Evolutionary conservation across 2,329 filamentous ascomycete species (phyloP).

Genomic region (Remersonia thermophila): DNA sequence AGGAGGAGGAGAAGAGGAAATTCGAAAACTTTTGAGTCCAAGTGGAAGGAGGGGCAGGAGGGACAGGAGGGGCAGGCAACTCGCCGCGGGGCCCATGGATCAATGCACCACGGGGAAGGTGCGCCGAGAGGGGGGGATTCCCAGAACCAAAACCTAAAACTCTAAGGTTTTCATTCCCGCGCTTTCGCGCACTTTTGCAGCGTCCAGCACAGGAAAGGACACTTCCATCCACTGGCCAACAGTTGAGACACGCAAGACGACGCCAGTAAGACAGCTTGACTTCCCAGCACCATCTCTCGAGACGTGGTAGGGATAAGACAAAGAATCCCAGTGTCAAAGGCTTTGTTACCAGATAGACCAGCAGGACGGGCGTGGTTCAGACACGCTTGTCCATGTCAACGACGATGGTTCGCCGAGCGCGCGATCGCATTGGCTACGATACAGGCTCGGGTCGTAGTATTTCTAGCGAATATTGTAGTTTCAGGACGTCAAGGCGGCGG

Average conservation of each 20-base stretch:
- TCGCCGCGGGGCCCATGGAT: too few species aligned
- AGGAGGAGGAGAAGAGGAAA: not conserved
- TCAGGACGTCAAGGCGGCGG: too few species aligned
- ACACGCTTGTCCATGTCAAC: constrained; percentile 1
- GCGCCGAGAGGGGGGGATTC: too few species aligned
- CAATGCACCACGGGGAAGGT: too few species aligned
- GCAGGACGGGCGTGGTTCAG: constrained; percentile 1
- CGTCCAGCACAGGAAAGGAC: constrained; percentile 1
- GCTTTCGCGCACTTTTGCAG: not conserved
- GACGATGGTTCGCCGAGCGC: not conserved
- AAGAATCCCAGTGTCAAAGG: constrained; percentile 4
- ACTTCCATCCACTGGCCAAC: constrained; percentile 3
- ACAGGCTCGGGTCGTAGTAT: not conserved
- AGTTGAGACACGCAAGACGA: not conserved
- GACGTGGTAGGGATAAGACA: not conserved
- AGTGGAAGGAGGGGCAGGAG: not conserved
- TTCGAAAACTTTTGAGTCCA: not conserved
- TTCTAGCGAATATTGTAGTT: too few species aligned
- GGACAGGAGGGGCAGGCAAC: too few species aligned
- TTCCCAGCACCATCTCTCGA: constrained; percentile 2
- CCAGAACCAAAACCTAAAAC: too few species aligned
- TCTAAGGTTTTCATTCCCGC: too few species aligned
- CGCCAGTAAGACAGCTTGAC: not conserved
- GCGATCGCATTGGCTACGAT: not conserved
- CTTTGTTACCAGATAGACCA: constrained; percentile 8